Base-by-base conservation (phyloP, 345 rosid species). In the Brassica carinata region DNA sequence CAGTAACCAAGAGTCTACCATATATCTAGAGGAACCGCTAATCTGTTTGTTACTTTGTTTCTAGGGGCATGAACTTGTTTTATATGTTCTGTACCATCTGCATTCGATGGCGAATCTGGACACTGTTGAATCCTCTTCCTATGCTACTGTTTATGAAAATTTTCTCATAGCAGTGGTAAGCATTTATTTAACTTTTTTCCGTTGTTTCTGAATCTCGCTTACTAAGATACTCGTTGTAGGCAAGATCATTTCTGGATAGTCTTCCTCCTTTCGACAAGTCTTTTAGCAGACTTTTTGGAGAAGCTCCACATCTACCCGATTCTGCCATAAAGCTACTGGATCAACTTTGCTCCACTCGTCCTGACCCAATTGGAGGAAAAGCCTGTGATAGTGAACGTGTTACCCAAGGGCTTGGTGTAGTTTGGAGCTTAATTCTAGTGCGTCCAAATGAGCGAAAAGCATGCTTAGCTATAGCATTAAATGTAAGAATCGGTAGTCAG, bases 201-300 rank as follows among this genome's bases (percentile, higher is more conserved):
- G n/a, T 72, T 82, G 61, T 76, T 58, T 81, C 69, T 31, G 61
- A 77, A 58, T 72, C 74, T 67, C 15, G 26, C 84, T 76, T 67
- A 81, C 51, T 66, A 72, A 76, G 74, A 81, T 76, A 63, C 74
- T 66, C 72, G 14, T 23, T 89, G 86, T 79, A 96, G 99, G 92
- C 94, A 48, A 89, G 87, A 79, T 93, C 94, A 79, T 86, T 96
- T 85, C 85, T 96, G 71, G 94, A 88, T 67, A 77, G 87, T 82
- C 87, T 93, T 86, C 99, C 99, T 59, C 90, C 99, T 77, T 89
- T 93, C 29, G 98, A 96, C 87, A 96, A 92, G 87, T 93, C 97
- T 77, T 88, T 96, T 73, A 93, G 94, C 83, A 88, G 90, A 86
- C 93, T 96, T 87, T 90, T 93, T 64, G 91, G 97, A 63, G 99